phyloP scores from a whole-genome alignment of 106 monocot genomes.

The Allium sativum region DNA sequence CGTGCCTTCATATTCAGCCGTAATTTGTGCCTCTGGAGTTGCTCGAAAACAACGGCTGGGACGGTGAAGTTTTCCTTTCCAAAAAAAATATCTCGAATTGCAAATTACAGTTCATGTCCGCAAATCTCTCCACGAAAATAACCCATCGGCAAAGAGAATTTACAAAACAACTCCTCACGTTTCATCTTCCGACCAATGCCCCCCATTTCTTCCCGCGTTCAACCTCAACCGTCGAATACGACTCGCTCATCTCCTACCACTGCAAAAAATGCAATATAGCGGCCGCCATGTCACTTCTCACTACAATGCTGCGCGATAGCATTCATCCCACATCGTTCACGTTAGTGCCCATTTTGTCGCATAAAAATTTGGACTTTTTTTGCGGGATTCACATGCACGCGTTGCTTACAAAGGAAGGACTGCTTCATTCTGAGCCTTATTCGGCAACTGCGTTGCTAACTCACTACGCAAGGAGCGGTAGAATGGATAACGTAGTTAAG shows the following conservation, averaged over 20 bases:
- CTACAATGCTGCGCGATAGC: conserved; percentile 22
- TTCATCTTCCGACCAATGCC: neutral
- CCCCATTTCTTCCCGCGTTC: conserved; percentile 9
- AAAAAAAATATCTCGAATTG: too few relatives aligned
- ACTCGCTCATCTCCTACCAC: conserved; percentile 33
- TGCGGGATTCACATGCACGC: conserved; percentile 33
- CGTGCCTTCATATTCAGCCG: too few relatives aligned
- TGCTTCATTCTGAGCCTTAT: conserved; percentile 37
- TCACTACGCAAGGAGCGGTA: conserved; percentile 20
- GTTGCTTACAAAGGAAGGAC: conserved; percentile 48
- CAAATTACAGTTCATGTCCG: too few relatives aligned
- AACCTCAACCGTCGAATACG: conserved; percentile 33
- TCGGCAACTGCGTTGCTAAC: conserved; percentile 42
- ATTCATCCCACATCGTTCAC: conserved; percentile 41
- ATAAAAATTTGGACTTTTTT: conserved; percentile 1
- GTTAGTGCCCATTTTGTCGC: conserved; percentile 48
- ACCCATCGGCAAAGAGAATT: too few relatives aligned
- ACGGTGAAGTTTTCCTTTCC: too few relatives aligned
- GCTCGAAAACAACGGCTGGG: too few relatives aligned
- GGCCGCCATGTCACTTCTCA: conserved; percentile 19
- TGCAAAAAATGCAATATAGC: conserved; percentile 7
- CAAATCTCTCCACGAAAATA: too few relatives aligned
- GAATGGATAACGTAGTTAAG: conserved; percentile 28
- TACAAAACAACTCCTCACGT: neutral
- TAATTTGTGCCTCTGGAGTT: too few relatives aligned